Base-by-base conservation (phyloP, 2,329 filamentous ascomycete genomes). In the Paraconiothyrium sp. region DNA sequence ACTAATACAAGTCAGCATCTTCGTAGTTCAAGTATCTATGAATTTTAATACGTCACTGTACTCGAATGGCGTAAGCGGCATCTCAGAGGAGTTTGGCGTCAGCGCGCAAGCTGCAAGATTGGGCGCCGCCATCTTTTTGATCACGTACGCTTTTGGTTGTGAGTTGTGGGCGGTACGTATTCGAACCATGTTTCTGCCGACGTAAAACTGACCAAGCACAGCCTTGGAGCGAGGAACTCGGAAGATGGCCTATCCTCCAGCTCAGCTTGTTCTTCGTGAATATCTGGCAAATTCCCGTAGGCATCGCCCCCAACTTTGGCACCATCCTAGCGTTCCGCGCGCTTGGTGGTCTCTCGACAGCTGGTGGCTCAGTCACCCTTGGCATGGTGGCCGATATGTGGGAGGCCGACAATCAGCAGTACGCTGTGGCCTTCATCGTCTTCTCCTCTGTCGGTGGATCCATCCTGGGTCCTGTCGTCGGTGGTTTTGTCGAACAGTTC, bases 201-300 rank as follows among this genome's bases (percentile, higher is more conserved):
- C 10, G n/a, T 10, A 24, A 39, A 22, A 14, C 49, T 59, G 22
- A 59, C 39, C 2, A 6, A n/a, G 3, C 7, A 34, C 43, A 63
- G 61, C 92, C 92, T 0, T 95, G 92, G 91, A 91, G 88, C 49
- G 92, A 96, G 76, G 92, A 95, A 72, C 83, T 94, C 54, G 92
- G 76, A 92, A 54, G 71, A 35, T 73, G 71, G 82, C 84, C n/a
- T 82, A 54, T 85, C 81, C 4, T 86, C 83, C 13, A 85, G 85
- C 35, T 90, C 85, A 72, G 63, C 92, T 85, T 83, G 88, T 91
- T 69, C 24, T 71, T 68, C 50, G 73, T 66, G 88, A 92, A 62
- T 89, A 78, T 94, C 58, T 95, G 86, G 83, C 90, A 92, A 66
- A 76, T 78, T 52, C 76, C 76, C 7, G 90, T 92, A 34, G 91